Percentiles rank a stretch among this genome's conserved stretches.
Conservation (phyloP, 2,329 filamentous ascomycete species). For the Botryotinia narcissicola region DNA sequence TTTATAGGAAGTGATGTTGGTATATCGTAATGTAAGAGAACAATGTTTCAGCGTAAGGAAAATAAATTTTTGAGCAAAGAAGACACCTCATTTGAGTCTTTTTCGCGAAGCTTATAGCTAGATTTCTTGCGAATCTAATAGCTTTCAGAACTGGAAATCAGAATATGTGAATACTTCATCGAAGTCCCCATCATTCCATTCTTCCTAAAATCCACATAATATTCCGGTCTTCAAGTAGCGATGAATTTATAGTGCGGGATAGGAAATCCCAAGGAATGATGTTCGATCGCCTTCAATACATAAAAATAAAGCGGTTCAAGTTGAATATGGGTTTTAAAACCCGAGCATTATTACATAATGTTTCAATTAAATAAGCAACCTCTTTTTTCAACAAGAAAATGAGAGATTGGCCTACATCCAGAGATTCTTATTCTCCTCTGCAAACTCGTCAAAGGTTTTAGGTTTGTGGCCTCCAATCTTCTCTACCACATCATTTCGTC, state of each 20-base stretch:
- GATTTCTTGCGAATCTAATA: background rate
- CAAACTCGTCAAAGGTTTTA: background rate
- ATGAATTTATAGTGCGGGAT: background rate
- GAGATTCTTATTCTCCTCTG: background rate
- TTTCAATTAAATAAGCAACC: background rate
- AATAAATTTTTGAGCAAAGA: background rate
- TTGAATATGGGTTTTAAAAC: background rate
- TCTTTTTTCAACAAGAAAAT: background rate
- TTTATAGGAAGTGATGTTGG: no score
- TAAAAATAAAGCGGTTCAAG: background rate
- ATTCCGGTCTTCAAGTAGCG: no score
- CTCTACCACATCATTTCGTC: background rate
- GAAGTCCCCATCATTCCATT: background rate
- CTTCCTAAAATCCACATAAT: background rate
- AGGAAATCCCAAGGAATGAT: background rate
- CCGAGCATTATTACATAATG: background rate
- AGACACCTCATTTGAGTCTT: background rate
- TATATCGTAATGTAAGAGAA: background rate
- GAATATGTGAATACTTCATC: background rate
- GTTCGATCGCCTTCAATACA: background rate
- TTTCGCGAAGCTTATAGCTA: background rate
- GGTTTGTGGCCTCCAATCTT: background rate
- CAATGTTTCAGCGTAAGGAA: background rate
- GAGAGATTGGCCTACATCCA: background rate
- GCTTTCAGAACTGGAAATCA: background rate